A percentile compares a stretch with the other conserved stretches of the same genome.
Conservation (phyloP, 2,329 filamentous ascomycete genomes). For the Trichoderma lentiforme region DNA sequence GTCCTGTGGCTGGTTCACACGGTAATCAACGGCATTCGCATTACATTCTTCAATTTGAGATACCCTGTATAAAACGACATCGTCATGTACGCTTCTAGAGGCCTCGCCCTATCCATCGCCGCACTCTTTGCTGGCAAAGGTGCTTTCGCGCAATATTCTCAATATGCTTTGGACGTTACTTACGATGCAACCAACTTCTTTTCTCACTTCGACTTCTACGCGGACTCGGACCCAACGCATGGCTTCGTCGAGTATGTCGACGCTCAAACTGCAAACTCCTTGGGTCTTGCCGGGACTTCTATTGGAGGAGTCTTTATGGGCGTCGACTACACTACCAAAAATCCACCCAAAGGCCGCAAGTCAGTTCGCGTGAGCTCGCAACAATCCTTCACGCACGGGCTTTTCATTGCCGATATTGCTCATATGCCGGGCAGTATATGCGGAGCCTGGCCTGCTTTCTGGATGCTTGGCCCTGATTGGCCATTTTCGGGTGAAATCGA, state of each 20-base stretch:
- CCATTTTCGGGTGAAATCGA: conserved; percentile 72
- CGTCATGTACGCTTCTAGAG: conserved; percentile 24
- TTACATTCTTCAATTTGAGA: conserved; percentile 4
- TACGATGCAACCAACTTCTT: conserved; percentile 57
- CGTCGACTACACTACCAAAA: conserved; percentile 59
- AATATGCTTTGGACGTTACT: conserved; percentile 38
- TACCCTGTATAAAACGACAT: neutral
- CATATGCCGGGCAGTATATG: conserved; percentile 74
- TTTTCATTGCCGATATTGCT: conserved; percentile 69
- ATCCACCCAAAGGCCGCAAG: conserved; percentile 57
- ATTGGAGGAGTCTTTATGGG: conserved; percentile 63
- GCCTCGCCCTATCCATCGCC: conserved; percentile 26
- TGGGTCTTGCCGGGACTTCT: conserved; percentile 55
- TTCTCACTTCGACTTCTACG: conserved; percentile 54
- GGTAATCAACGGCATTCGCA: conserved; percentile 1
- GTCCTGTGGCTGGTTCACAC: conserved; percentile 22
- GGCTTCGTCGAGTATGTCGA: conserved; percentile 71
- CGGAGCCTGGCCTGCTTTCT: conserved; percentile 75
- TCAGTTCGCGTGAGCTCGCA: conserved; percentile 69
- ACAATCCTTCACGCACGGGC: conserved; percentile 62
- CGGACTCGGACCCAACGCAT: conserved; percentile 62
- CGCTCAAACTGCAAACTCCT: conserved; percentile 53
- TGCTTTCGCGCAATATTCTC: conserved; percentile 24
- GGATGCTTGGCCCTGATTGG: conserved; percentile 67
- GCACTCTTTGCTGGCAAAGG: conserved; percentile 29